Base-by-base conservation (phyloP, 2,329 filamentous ascomycete genomes). In the Aureobasidium mangrovei region DNA sequence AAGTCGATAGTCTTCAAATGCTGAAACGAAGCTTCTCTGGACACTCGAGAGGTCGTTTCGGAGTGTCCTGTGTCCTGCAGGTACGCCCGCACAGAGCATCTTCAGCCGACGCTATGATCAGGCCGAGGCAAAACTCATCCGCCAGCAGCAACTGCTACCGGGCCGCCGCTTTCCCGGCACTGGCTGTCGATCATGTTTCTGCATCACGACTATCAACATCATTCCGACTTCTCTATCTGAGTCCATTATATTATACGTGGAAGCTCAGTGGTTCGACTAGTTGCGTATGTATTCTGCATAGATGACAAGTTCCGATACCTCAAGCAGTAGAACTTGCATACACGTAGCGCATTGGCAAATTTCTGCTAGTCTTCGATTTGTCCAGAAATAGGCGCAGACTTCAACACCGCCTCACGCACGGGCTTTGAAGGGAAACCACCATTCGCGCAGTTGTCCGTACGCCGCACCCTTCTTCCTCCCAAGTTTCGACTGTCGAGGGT, bases 371-470 rank as follows among this genome's bases (percentile, higher is more conserved):
- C 31, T 12, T 26, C 3, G 46, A 39, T 27, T 36, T 49, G 40
- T 12, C 46, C 46, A 40, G 27, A 49, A 49, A 40, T 49, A 49
- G 46, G 46, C 28, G 27, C 47, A 18, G 24, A 38, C 42, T 51
- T 51, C 38, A 51, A 51, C 47, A 51, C 47, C 47, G 47, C 47
- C 47, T 33, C 38, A 41, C n/a, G 47, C 47, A 51, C 47, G 42
- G 47, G 42, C 47, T 26, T 8, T 6, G 10, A 26, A 35, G n/a
- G 18, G 7, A 41, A 51, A n/a, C 5, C 33, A 42, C 9, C 29
- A 42, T 42, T 29, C 31, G 12, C 29, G 47, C 47, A 32, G 31
- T 31, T 12, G 27, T 32, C 32, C 18, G 32, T 47, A 38, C 46
- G 40, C 36, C 26, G 18, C 36, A 35, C 46, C 27, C 32, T 35